Conservation (phyloP, 1,284 basidiomycete genomes). For the Marasmius sp. region DNA sequence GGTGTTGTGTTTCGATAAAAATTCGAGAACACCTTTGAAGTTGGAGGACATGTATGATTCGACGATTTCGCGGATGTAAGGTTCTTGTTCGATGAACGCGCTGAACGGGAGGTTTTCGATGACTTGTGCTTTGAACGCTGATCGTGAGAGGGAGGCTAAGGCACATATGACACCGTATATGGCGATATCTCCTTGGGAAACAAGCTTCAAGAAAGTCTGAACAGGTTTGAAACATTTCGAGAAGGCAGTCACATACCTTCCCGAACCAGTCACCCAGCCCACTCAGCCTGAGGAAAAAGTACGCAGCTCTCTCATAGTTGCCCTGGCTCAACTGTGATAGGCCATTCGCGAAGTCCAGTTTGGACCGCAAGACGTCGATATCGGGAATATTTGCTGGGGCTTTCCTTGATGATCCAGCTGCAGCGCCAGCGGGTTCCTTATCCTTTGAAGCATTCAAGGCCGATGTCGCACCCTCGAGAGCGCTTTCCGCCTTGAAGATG, state of each 20-base stretch:
- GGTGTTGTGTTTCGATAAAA: slow-evolving; percentile 71
- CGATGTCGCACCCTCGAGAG: slow-evolving; percentile 63
- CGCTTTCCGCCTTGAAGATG: slow-evolving; percentile 88
- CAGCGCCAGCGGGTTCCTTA: slow-evolving; percentile 21
- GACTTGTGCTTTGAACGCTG: slow-evolving; percentile 66
- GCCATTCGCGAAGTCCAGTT: slow-evolving; percentile 77
- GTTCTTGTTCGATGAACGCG: slow-evolving; percentile 82
- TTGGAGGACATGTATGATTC: slow-evolving; percentile 81
- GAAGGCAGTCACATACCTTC: slow-evolving; percentile 43
- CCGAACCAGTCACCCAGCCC: slow-evolving; percentile 71
- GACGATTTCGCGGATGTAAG: slow-evolving; percentile 80
- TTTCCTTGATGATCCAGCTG: slow-evolving; percentile 37
- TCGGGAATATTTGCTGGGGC: slow-evolving; percentile 39
- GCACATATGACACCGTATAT: slow-evolving; percentile 82
- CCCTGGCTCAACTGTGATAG: slow-evolving; percentile 70
- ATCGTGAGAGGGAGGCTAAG: slow-evolving; percentile 71
- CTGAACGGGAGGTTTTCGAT: slow-evolving; percentile 72
- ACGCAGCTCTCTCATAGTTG: slow-evolving; percentile 76
- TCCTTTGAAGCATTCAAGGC: slow-evolving; percentile 21
- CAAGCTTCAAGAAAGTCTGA: slow-evolving; percentile 44
- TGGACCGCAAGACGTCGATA: slow-evolving; percentile 67
- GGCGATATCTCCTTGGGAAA: slow-evolving; percentile 78
- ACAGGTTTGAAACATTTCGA: neutral
- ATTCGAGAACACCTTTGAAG: slow-evolving; percentile 77
- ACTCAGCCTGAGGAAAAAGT: slow-evolving; percentile 62